These are phyloP conservation scores for Debaryomyces fabryi DNA, from an alignment of 1,139 yeast genomes.

Conservation along the genomic window DNA sequence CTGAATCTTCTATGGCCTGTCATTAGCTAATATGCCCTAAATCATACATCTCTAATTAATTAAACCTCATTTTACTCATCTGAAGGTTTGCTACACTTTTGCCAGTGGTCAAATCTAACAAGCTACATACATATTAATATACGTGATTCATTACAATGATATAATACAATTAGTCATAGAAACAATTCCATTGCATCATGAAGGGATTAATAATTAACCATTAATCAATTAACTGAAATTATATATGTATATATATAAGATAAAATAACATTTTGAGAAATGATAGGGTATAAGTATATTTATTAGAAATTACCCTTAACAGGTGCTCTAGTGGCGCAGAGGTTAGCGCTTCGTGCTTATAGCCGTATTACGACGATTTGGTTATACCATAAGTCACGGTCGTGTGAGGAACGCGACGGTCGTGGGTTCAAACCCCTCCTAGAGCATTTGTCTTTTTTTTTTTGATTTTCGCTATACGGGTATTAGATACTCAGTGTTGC, in stretches of 20 bases:
- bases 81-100: background rate
- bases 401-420: slow-evolving; percentile 63
- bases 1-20: slow-evolving; percentile 46
- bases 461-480: slow-evolving; percentile 11
- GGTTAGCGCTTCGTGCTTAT: slow-evolving; percentile 61
- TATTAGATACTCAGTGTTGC: background rate
- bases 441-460: slow-evolving; percentile 50
- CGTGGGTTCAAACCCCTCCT: slow-evolving; percentile 62
- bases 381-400: slow-evolving; percentile 57
- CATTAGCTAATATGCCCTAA: slow-evolving; percentile 30
- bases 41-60: background rate
- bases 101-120: background rate
- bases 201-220: background rate
- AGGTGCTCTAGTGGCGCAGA: slow-evolving; percentile 55
- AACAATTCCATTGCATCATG: background rate
- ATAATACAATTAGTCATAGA: background rate
- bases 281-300: background rate
- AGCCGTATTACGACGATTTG: slow-evolving; percentile 51
- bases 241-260: background rate
- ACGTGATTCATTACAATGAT: too few species aligned
- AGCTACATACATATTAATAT: background rate
- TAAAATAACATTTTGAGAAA: background rate
- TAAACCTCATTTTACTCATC: too few species aligned
- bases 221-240: background rate
- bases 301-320: background rate